phyloP scores from a whole-genome alignment of 2,329 filamentous ascomycete genomes.

The Fusarium miscanthi region DNA sequence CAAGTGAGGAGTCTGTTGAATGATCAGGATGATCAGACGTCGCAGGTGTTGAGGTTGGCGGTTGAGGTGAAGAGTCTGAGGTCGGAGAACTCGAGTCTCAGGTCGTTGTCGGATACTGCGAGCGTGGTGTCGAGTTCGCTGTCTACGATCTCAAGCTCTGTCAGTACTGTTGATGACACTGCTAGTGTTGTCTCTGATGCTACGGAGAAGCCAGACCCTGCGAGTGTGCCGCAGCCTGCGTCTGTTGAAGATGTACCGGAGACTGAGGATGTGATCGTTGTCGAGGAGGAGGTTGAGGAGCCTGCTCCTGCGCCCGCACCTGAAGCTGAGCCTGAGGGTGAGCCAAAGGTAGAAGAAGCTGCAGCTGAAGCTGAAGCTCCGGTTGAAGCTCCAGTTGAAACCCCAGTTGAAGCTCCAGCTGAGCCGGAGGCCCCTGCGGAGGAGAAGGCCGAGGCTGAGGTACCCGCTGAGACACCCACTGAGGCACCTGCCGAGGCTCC shows the following conservation, averaged over 20 bases:
- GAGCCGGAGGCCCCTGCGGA: not conserved
- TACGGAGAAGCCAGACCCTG: constrained; percentile 39
- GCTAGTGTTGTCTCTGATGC: constrained; percentile 34
- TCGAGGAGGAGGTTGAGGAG: constrained; percentile 1
- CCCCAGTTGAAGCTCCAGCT: not conserved
- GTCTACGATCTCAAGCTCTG: constrained; percentile 32
- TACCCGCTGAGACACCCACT: not conserved
- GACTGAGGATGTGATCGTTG: constrained; percentile 13
- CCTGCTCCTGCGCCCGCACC: not conserved
- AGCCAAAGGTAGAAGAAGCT: not conserved
- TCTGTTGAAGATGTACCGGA: constrained; percentile 30
- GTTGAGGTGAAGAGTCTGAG: constrained; percentile 39
- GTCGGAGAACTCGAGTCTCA: constrained; percentile 39
- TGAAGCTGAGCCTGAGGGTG: not conserved
- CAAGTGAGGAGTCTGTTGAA: constrained; percentile 35
- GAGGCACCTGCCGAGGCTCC: not conserved
- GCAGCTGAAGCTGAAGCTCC: not conserved
- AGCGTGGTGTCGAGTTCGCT: constrained; percentile 37
- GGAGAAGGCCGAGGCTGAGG: not conserved
- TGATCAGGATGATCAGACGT: constrained; percentile 41
- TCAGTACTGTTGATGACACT: constrained; percentile 25
- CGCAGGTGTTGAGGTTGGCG: constrained; percentile 39
- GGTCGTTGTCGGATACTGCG: constrained; percentile 32
- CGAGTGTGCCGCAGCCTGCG: constrained; percentile 18
- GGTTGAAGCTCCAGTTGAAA: not conserved